Percentiles rank a stretch among this genome's conserved stretches.
These are phyloP conservation scores for Acanthamoeba lenticulata DNA, from an alignment of 208 protist species.

Conservation along the genomic window DNA sequence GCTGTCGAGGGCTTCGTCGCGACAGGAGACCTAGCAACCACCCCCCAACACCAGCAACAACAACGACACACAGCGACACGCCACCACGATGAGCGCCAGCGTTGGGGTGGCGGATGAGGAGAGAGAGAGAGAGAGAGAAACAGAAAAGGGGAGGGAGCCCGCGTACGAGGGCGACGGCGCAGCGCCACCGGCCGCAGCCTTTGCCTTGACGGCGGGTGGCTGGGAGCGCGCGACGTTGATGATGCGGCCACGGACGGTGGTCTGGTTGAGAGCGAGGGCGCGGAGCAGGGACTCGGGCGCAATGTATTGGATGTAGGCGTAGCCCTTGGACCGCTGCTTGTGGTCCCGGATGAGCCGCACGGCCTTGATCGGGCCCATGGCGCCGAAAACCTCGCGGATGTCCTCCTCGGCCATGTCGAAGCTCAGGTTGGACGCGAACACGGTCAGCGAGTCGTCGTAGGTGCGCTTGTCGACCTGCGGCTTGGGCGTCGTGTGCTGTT, in stretches of 20 bases:
- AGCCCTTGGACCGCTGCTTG: not conserved
- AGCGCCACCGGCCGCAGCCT: not conserved
- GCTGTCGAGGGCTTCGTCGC: not conserved
- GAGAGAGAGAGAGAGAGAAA: not conserved
- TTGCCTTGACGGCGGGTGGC: not conserved
- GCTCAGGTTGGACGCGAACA: conserved; percentile 6
- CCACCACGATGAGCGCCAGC: no score
- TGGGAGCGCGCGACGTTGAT: conserved; percentile 29
- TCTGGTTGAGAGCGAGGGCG: not conserved
- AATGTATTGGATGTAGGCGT: conserved; percentile 16
- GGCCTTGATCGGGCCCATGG: not conserved
- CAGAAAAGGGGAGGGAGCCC: not conserved
- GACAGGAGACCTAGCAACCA: not conserved
- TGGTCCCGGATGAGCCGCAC: conserved; percentile 19
- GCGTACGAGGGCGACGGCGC: not conserved
- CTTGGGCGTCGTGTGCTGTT: not conserved
- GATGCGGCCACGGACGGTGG: not conserved
- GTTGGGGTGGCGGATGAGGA: not conserved
- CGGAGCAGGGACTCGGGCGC: not conserved
- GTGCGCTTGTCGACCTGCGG: not conserved
- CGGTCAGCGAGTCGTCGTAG: not conserved
- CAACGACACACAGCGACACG: no score
- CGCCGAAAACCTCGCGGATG: not conserved
- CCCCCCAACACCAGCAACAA: no score
- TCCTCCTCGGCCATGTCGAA: not conserved